A percentile compares a stretch with the other conserved stretches of the same genome.
Evolutionary conservation across 352 stramenopile species (phyloP).

Genomic region (Thalassiosira pacifica): DNA sequence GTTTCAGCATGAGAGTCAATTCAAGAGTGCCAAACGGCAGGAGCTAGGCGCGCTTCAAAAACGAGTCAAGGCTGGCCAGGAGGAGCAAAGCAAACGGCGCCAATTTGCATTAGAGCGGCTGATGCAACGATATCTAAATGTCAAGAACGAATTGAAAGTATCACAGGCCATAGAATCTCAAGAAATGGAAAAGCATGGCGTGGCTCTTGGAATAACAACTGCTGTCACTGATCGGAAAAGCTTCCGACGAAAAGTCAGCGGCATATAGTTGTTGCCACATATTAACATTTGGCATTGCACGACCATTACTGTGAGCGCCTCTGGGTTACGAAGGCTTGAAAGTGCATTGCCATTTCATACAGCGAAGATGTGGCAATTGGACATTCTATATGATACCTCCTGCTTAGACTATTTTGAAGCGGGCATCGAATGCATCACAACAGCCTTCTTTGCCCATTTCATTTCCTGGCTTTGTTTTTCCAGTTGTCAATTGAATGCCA

Average conservation of each 20-base stretch:
- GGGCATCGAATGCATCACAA: too few species aligned
- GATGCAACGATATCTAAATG: constrained; percentile 94
- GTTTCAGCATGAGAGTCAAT: constrained; percentile 93
- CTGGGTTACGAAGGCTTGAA: too few species aligned
- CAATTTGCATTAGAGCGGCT: constrained; percentile 93
- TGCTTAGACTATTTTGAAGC: too few species aligned
- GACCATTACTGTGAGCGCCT: too few species aligned
- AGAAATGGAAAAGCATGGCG: constrained; percentile 34
- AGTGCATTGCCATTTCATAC: too few species aligned
- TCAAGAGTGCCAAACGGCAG: constrained; percentile 93
- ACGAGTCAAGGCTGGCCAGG: constrained; percentile 92
- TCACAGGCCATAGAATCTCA: constrained; percentile 93
- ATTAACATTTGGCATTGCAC: too few species aligned
- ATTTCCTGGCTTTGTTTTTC: too few species aligned
- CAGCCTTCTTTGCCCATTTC: too few species aligned
- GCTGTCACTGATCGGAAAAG: constrained; percentile 65
- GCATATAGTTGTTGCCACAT: too few species aligned
- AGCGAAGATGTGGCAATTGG: too few species aligned
- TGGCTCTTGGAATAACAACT: constrained; percentile 20
- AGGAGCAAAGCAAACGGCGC: constrained; percentile 95
- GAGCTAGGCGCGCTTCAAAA: constrained; percentile 94
- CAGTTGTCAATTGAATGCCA: too few species aligned
- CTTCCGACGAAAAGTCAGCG: constrained; percentile 18
- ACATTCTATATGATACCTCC: too few species aligned
- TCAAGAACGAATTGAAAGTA: constrained; percentile 94